These are phyloP conservation scores for Ustilago loliicola DNA, from an alignment of 1,284 basidiomycete species.

Conservation along the genomic window DNA sequence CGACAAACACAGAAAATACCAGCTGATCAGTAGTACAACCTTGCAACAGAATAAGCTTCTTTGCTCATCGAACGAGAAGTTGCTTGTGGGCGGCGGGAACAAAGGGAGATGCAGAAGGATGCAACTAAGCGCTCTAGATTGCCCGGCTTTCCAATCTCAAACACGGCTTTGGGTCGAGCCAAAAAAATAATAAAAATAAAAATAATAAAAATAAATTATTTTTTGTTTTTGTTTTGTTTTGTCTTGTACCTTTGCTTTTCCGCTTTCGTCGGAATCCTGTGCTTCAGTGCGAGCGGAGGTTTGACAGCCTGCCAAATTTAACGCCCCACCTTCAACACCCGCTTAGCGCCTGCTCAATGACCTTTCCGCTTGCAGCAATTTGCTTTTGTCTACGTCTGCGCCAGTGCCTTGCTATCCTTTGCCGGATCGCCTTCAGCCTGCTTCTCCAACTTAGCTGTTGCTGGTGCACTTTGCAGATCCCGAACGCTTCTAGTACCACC, in stretches of 20 bases:
- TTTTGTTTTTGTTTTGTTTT: neutral
- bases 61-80: too few species aligned
- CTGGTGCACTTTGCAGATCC: slow-evolving; percentile 27
- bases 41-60: too few species aligned
- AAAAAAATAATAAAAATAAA: neutral
- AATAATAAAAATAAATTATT: neutral
- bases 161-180: slow-evolving; percentile 6
- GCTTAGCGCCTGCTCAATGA: slow-evolving; percentile 15
- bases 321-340: slow-evolving; percentile 16
- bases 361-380: slow-evolving; percentile 29
- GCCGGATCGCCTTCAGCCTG: neutral
- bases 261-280: slow-evolving; percentile 24
- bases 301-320: slow-evolving; percentile 15
- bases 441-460: neutral
- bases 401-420: too few species aligned
- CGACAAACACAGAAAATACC: too few species aligned
- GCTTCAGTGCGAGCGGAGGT: slow-evolving; percentile 10
- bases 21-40: too few species aligned
- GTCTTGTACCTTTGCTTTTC: slow-evolving; percentile 4
- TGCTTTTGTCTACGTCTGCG: neutral
- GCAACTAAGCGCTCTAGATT: neutral
- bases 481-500: slow-evolving; percentile 12
- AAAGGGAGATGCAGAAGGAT: neutral
- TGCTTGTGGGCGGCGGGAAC: neutral
- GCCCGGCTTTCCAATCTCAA: neutral